Conservation (phyloP, 2,329 filamentous ascomycete species). For the Laburnicola sp. region DNA sequence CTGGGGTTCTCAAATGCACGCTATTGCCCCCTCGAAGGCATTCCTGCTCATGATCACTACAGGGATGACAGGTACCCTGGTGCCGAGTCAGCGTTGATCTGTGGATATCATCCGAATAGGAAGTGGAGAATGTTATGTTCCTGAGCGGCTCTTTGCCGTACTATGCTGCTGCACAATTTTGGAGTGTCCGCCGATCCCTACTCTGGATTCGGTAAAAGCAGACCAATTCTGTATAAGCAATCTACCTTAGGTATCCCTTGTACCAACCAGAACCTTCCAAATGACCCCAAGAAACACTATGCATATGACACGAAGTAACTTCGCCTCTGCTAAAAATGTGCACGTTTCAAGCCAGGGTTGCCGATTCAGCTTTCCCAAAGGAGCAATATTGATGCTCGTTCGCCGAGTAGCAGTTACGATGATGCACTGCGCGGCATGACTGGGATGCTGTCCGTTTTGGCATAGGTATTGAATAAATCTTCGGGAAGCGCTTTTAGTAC, state of each 20-base stretch:
- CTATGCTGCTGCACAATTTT: slow-evolving; percentile 4
- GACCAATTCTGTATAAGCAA: slow-evolving; percentile 1
- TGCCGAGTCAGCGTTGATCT: slow-evolving; percentile 4
- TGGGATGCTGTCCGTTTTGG: not conserved
- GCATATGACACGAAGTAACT: not conserved
- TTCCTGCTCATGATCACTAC: not conserved
- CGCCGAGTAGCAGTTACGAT: not conserved
- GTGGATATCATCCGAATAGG: slow-evolving; percentile 1
- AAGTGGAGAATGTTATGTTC: not conserved
- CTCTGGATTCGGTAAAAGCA: slow-evolving; percentile 3
- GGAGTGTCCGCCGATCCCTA: slow-evolving; percentile 3
- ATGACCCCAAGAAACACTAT: not conserved
- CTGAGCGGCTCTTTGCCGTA: slow-evolving; percentile 6
- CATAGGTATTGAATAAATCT: not conserved
- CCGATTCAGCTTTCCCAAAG: not conserved
- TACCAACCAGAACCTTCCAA: slow-evolving; percentile 1
- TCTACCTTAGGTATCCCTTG: not conserved
- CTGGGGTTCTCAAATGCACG: not conserved
- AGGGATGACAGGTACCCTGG: slow-evolving; percentile 1
- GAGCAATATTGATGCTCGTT: not conserved
- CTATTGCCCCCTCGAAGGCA: slow-evolving; percentile 3
- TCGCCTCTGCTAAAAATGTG: slow-evolving; percentile 1
- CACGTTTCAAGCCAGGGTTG: not conserved
- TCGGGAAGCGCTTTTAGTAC: not conserved
- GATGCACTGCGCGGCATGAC: not conserved